phyloP scores from a whole-genome alignment of 1,284 basidiomycete species.

The Pisolithus thermaeus region DNA sequence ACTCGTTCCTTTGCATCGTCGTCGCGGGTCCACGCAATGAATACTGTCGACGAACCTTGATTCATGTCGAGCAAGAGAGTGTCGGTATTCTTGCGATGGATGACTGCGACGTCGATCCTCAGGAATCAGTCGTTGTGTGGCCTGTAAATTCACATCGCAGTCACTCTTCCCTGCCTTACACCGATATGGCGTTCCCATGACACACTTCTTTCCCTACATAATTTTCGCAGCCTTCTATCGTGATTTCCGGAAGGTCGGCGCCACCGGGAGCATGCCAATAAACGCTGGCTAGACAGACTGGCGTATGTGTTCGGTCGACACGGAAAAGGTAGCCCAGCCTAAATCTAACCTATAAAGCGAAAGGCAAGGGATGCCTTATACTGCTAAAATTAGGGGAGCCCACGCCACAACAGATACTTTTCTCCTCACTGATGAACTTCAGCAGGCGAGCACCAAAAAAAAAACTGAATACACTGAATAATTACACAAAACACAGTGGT shows the following conservation, averaged over 20 bases:
- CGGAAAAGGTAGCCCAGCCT: too few relatives aligned
- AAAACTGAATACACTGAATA: constrained; percentile 15
- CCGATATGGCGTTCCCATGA: neutral
- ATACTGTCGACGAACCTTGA: constrained; percentile 20
- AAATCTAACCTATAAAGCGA: too few relatives aligned
- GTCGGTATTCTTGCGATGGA: constrained; percentile 62
- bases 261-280: too few relatives aligned
- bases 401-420: neutral
- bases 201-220: neutral
- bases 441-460: neutral
- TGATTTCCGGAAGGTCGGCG: too few relatives aligned
- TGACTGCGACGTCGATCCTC: constrained; percentile 56
- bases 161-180: neutral
- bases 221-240: too few relatives aligned
- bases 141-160: neutral
- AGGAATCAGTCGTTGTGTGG: constrained; percentile 11
- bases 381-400: too few relatives aligned
- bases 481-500: constrained; percentile 19
- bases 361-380: too few relatives aligned
- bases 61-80: constrained; percentile 23
- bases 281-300: too few relatives aligned
- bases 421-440: neutral
- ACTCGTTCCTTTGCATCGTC: constrained; percentile 36
- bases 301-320: too few relatives aligned
- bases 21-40: constrained; percentile 34